phyloP scores from a whole-genome alignment of 768 basidiomycete genomes.

The Leccinum disarticulatum region DNA sequence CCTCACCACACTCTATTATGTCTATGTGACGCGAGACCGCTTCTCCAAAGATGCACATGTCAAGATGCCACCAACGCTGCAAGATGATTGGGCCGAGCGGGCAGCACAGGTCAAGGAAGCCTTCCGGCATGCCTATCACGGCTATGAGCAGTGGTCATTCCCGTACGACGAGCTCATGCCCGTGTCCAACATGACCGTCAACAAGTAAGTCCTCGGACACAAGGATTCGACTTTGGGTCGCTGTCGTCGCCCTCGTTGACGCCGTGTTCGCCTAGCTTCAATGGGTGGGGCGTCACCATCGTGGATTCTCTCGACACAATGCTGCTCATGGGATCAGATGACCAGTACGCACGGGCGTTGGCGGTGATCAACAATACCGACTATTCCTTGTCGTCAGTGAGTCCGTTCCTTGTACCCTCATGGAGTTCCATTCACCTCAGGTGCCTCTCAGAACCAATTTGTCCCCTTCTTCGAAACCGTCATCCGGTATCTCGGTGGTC shows the following conservation, averaged over 20 bases:
- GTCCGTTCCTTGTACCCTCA: background rate
- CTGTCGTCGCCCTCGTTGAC: conserved; percentile 1
- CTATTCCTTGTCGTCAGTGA: conserved; percentile 48
- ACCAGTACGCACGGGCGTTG: conserved; percentile 67
- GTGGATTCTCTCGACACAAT: conserved; percentile 87
- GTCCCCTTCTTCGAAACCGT: conserved; percentile 78
- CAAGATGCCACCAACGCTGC: conserved; percentile 15
- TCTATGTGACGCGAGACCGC: conserved; percentile 4
- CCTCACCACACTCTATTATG: conserved; percentile 20
- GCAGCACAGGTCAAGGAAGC: conserved; percentile 59
- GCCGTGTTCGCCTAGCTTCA: conserved; percentile 48
- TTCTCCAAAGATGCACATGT: background rate
- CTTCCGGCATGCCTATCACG: conserved; percentile 65
- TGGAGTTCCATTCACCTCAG: background rate
- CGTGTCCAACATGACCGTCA: conserved; percentile 40
- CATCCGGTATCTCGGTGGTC: conserved; percentile 86
- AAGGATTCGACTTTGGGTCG: background rate
- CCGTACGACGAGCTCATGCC: conserved; percentile 66
- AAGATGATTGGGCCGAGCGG: conserved; percentile 46
- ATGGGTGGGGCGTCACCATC: conserved; percentile 76
- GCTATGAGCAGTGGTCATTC: conserved; percentile 60
- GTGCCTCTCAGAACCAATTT: conserved; percentile 25
- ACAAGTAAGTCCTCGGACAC: conserved; percentile 46
- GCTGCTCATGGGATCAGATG: conserved; percentile 72
- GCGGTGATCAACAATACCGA: conserved; percentile 46